phyloP scores from a whole-genome alignment of 805 yeast species.

The Candida pseudoglaebosa region DNA sequence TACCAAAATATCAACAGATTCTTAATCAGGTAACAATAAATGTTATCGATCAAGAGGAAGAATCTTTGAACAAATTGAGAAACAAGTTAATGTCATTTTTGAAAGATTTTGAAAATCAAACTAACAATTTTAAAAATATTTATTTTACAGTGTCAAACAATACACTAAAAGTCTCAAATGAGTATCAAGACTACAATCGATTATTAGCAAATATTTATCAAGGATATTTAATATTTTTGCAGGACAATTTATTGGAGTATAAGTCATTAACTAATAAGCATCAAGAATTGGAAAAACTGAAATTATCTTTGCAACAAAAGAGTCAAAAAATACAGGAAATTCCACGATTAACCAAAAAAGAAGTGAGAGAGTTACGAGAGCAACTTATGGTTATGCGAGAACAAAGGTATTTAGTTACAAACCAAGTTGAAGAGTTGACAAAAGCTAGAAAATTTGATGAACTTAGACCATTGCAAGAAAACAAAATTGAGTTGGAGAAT shows the following conservation, averaged over 20 bases:
- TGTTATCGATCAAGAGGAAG: constrained; percentile 11
- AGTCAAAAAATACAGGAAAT: neutral
- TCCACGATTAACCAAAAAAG: constrained; percentile 42
- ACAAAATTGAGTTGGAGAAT: constrained; percentile 51
- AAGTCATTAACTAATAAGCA: constrained; percentile 53
- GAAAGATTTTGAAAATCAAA: constrained; percentile 30
- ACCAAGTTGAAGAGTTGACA: constrained; percentile 59
- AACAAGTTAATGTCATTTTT: constrained; percentile 18
- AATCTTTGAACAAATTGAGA: constrained; percentile 17
- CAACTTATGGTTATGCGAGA: constrained; percentile 84
- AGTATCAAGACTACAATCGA: constrained; percentile 19
- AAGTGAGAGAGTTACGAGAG: constrained; percentile 60
- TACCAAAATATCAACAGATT: constrained; percentile 19
- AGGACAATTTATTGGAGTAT: constrained; percentile 60
- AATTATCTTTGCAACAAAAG: constrained; percentile 10
- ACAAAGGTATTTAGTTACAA: constrained; percentile 68
- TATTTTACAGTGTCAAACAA: constrained; percentile 13
- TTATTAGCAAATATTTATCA: constrained; percentile 52
- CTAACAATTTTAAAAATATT: constrained; percentile 18
- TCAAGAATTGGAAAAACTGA: constrained; percentile 24
- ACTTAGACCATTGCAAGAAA: constrained; percentile 53
- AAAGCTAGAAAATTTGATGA: constrained; percentile 75
- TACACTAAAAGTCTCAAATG: constrained; percentile 11
- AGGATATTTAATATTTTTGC: constrained; percentile 57
- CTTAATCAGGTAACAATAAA: constrained; percentile 7